These are phyloP conservation scores for Magnusiomyces suaveolens DNA, from an alignment of 1,139 yeast genomes.

Conservation along the genomic window DNA sequence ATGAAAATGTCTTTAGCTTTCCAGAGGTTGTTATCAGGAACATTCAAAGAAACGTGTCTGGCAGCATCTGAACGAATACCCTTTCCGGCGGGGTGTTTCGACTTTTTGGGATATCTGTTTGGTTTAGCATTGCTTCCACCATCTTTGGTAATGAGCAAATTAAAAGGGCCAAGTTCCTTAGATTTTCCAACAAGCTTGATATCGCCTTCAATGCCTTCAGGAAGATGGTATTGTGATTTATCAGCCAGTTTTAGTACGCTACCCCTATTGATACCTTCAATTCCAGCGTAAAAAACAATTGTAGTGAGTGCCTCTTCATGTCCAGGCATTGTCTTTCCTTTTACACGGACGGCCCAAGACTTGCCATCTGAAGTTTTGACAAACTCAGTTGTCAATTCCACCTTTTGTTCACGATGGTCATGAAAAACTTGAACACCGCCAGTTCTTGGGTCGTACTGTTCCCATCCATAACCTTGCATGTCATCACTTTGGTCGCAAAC, in stretches of 20 bases:
- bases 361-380: constrained; percentile 56
- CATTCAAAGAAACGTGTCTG: constrained; percentile 59
- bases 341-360: constrained; percentile 67
- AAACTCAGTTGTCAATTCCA: constrained; percentile 61
- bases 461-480: constrained; percentile 76
- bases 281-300: constrained; percentile 66
- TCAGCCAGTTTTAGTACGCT: constrained; percentile 28
- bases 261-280: constrained; percentile 42
- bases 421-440: constrained; percentile 77
- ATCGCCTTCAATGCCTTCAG: constrained; percentile 27
- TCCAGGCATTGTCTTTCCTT: constrained; percentile 41
- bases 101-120: constrained; percentile 26
- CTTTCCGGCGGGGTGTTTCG: constrained; percentile 23
- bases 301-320: constrained; percentile 36
- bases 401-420: constrained; percentile 50
- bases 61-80: constrained; percentile 36
- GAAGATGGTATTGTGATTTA: constrained; percentile 17
- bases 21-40: constrained; percentile 73
- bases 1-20: constrained; percentile 66
- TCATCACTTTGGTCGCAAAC: constrained; percentile 68
- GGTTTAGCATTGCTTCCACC: constrained; percentile 15
- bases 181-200: constrained; percentile 30
- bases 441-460: constrained; percentile 67
- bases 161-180: constrained; percentile 31
- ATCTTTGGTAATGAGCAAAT: constrained; percentile 26